Conservation (phyloP, 352 stramenopile genomes). For the Peronospora belbahrii region DNA sequence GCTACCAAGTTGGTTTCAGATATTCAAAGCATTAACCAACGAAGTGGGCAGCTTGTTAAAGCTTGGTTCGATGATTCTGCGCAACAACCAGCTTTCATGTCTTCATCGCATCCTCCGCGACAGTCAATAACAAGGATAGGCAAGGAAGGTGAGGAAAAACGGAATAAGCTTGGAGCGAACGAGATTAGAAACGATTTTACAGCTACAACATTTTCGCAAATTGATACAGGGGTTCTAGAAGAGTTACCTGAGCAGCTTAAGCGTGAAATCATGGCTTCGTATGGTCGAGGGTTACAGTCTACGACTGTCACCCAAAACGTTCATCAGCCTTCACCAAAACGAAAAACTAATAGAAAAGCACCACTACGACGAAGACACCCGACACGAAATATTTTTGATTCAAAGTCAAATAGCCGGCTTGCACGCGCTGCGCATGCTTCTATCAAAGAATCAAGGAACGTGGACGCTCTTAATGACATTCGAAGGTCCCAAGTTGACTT, state of each 20-base stretch:
- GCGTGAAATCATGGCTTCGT: slow-evolving; percentile 48
- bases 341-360: slow-evolving; percentile 26
- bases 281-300: slow-evolving; percentile 6
- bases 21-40: slow-evolving; percentile 8
- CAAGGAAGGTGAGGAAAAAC: slow-evolving; percentile 9
- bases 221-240: slow-evolving; percentile 52
- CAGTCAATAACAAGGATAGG: neutral
- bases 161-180: slow-evolving; percentile 2
- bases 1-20: slow-evolving; percentile 55
- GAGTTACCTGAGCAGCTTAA: slow-evolving; percentile 48
- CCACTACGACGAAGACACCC: slow-evolving; percentile 15
- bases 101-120: neutral
- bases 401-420: slow-evolving; percentile 15
- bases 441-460: slow-evolving; percentile 1
- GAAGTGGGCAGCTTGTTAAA: slow-evolving; percentile 40
- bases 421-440: slow-evolving; percentile 1
- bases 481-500: slow-evolving; percentile 72
- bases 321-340: slow-evolving; percentile 7
- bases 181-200: neutral
- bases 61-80: slow-evolving; percentile 40
- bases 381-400: slow-evolving; percentile 31
- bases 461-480: slow-evolving; percentile 52
- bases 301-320: neutral
- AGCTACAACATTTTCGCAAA: slow-evolving; percentile 42
- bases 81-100: neutral